A percentile compares a stretch with the other conserved stretches of the same genome.
Conservation (phyloP, 2,329 filamentous ascomycete species). For the Colletotrichum cereale region DNA sequence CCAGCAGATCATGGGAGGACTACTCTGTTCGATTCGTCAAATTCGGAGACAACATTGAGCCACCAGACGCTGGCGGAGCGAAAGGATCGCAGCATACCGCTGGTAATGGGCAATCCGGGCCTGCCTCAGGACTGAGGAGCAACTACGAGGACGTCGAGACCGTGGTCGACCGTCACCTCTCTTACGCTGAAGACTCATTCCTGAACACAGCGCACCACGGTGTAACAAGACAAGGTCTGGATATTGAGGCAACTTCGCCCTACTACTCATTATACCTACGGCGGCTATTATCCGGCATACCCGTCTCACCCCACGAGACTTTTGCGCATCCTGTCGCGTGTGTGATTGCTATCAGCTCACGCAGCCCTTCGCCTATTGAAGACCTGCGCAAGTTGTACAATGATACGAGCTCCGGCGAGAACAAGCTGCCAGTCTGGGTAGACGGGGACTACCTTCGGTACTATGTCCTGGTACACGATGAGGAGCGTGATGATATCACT, state of each 20-base stretch:
- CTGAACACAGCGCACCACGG: slow-evolving; percentile 53
- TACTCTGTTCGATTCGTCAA: slow-evolving; percentile 89
- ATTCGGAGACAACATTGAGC: slow-evolving; percentile 71
- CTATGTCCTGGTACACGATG: slow-evolving; percentile 96
- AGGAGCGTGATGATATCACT: slow-evolving; percentile 92
- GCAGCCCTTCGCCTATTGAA: slow-evolving; percentile 86
- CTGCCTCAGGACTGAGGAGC: slow-evolving; percentile 39
- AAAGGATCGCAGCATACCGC: slow-evolving; percentile 45
- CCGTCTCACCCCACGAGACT: slow-evolving; percentile 87
- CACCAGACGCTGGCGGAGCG: slow-evolving; percentile 57
- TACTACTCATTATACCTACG: slow-evolving; percentile 90
- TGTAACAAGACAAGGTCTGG: slow-evolving; percentile 56
- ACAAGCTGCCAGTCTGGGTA: slow-evolving; percentile 84
- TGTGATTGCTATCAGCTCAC: slow-evolving; percentile 94
- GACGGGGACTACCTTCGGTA: slow-evolving; percentile 94
- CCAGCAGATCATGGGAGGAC: slow-evolving; percentile 86
- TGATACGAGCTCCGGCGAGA: slow-evolving; percentile 83
- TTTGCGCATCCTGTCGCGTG: slow-evolving; percentile 95
- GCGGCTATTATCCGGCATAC: slow-evolving; percentile 82
- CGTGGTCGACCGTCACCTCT: slow-evolving; percentile 83
- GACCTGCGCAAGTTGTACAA: slow-evolving; percentile 86
- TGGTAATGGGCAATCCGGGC: slow-evolving; percentile 46
- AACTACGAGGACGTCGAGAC: slow-evolving; percentile 78
- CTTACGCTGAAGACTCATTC: slow-evolving; percentile 76
- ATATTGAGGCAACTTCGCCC: slow-evolving; percentile 72